phyloP scores from a whole-genome alignment of 805 yeast genomes.

The Candida namnaoensis region DNA sequence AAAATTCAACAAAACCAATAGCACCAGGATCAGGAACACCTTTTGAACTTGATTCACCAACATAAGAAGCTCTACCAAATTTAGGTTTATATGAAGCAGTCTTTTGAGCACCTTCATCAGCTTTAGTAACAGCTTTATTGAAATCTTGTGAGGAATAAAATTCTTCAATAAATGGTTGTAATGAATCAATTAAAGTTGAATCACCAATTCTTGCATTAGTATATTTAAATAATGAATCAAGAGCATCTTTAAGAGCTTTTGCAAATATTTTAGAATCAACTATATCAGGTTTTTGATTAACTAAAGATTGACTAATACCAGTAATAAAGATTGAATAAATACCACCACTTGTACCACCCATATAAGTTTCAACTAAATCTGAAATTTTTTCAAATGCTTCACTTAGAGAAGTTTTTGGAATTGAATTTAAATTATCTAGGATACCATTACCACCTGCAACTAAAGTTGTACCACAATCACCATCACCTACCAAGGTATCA shows the following conservation, averaged over 20 bases:
- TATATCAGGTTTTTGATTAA: conserved; percentile 21
- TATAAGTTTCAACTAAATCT: conserved; percentile 76
- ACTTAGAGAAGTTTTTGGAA: conserved; percentile 32
- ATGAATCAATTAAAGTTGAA: conserved; percentile 80
- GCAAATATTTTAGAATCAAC: conserved; percentile 27
- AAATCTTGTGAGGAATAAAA: conserved; percentile 45
- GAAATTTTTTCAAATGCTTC: conserved; percentile 64
- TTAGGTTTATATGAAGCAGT: conserved; percentile 74
- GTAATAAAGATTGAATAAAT: conserved; percentile 79
- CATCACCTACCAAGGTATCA: conserved; percentile 91
- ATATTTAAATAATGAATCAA: conserved; percentile 70
- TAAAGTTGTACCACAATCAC: conserved; percentile 93
- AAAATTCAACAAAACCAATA: conserved; percentile 61
- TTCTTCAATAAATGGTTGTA: conserved; percentile 76
- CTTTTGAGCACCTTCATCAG: conserved; percentile 64
- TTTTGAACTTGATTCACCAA: conserved; percentile 50
- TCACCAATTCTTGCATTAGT: conserved; percentile 88
- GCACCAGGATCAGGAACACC: conserved; percentile 90
- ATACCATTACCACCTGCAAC: conserved; percentile 77
- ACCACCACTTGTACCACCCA: conserved; percentile 98
- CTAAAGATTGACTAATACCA: conserved; percentile 55
- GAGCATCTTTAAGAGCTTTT: conserved; percentile 44
- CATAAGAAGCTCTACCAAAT: conserved; percentile 93
- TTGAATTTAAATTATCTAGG: conserved; percentile 36
- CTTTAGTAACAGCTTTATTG: conserved; percentile 55